Base-by-base conservation (phyloP, 148 eudicot genomes). In the Silene uniflora region DNA sequence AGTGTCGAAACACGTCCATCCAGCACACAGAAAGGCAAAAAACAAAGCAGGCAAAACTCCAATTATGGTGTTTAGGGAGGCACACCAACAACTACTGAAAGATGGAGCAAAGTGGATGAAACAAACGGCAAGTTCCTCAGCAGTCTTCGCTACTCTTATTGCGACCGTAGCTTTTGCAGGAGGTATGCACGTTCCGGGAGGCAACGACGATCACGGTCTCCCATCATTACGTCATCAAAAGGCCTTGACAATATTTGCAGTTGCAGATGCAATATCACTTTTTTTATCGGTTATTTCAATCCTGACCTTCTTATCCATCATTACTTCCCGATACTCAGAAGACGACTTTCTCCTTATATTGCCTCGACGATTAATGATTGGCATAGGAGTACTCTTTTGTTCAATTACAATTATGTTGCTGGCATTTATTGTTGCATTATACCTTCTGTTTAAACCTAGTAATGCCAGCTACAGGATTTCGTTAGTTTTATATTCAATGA, bases 101-200 rank as follows among this genome's bases (percentile, higher is more conserved):
- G 76, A 75, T 0, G 83, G 83, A 7, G 83, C 76, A 55, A 42
- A 64, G 75, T 80, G 83, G 83, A 75, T 80, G 83, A 80, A 80
- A 71, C 22, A 19, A 21, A 80, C 83, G 11, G 75, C 83, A 23
- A 64, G 71, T 23, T 63, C 83, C 7, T 80, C 76, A 22, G 73
- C 83, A 25, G 83, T 75, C 10, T 78, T 62, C 1, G 72, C 83
- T 0, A 27, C 83, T 25, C 79, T 80, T 13, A 75, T 80, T n/a
- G 79, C 83, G 0, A 80, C 83, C 0, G 79, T 80, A 7, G 79
- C 56, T 0, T 80, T 75, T 72, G 17, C 59, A 10, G 83, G 79
- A n/a, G 65, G 70, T 6, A 65, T 80, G 22, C 71, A 24, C 9
- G 79, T 75, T 14, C 83, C 83, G 5, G 83, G 78, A 71, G 83